Conservation (phyloP, 1,284 basidiomycete genomes). For the Rhodotorula glutinis region DNA sequence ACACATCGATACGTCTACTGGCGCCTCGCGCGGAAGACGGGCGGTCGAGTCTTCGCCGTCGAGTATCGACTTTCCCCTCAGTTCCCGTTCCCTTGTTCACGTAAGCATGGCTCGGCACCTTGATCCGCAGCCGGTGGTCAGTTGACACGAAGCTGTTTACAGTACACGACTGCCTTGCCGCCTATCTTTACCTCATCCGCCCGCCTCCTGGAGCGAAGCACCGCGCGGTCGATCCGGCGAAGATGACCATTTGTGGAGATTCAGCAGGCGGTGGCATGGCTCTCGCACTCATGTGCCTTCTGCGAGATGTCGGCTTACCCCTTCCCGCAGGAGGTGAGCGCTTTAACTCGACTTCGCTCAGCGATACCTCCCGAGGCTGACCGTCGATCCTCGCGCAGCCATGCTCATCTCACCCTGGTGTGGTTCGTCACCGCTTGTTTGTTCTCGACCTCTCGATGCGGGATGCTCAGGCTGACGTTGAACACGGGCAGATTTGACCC, state of each 20-base stretch:
- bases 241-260: conserved; percentile 79
- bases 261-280: conserved; percentile 89
- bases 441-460: conserved; percentile 26
- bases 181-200: conserved; percentile 63
- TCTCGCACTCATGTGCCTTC: conserved; percentile 80
- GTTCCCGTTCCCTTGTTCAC: conserved; percentile 92
- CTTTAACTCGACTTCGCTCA: background rate
- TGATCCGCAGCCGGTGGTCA: no score
- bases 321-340: conserved; percentile 68
- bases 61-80: conserved; percentile 71
- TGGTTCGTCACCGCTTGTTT: conserved; percentile 5
- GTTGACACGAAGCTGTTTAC: background rate
- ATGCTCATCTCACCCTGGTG: conserved; percentile 70
- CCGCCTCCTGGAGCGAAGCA: conserved; percentile 72
- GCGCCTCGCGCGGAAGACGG: conserved; percentile 68
- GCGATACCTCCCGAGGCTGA: background rate
- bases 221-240: conserved; percentile 74
- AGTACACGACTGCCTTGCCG: conserved; percentile 53
- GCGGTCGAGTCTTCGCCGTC: conserved; percentile 81
- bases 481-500: conserved; percentile 71
- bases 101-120: conserved; percentile 61
- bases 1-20: conserved; percentile 49
- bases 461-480: conserved; percentile 53
- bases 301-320: conserved; percentile 80
- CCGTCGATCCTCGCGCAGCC: conserved; percentile 37